Base-by-base conservation (phyloP, 2,329 filamentous ascomycete genomes). In the Rutstroemia sp. region DNA sequence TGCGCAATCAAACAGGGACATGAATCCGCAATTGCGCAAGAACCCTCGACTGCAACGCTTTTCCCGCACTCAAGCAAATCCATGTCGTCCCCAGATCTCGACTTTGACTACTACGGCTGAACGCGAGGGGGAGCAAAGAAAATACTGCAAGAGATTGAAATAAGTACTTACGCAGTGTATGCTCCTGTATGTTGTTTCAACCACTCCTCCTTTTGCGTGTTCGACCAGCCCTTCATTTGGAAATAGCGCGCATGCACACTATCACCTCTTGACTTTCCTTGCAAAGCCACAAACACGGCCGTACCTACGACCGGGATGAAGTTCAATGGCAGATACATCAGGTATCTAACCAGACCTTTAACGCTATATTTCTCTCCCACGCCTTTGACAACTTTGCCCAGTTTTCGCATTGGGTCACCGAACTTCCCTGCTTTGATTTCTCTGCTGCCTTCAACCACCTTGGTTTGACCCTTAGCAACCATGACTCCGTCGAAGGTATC, bases 271-370 rank as follows among this genome's bases (percentile, higher is more conserved):
- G 47, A 49, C 56, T 71, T 71, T 71, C 86, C 87, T 71, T 96
- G 90, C 16, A 95, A 70, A 27, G 87, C 70, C 37, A 96, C 79
- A 71, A 95, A 97, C 4, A 91, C 74, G 7, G 85, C 75, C 0
- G 92, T 96, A 5, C 92, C 92, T 18, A 96, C 82, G 0, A 96
- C 79, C 0, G 92, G 92, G 52, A 97, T 91, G 69, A 96, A 91
- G 74, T 96, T 97, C 59, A 97, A 78, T 10, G 92, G 92, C 44
- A 96, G 77, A 69, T 95, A 94, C 74, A 96, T 81, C 61, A 67
- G 37, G 55, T 69, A 70, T 44, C 89, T 79, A 41, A 96, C 74
- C 46, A 96, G 72, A 7, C 86, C 83, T 65, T 77, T 81, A 27
- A 77, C 77, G 27, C 77, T 78, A 63, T 81, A 82, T 60, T 75